A percentile compares a stretch with the other conserved stretches of the same genome.
phyloP scores from a whole-genome alignment of 2,329 filamentous ascomycete genomes.

The Fusarium sp. region DNA sequence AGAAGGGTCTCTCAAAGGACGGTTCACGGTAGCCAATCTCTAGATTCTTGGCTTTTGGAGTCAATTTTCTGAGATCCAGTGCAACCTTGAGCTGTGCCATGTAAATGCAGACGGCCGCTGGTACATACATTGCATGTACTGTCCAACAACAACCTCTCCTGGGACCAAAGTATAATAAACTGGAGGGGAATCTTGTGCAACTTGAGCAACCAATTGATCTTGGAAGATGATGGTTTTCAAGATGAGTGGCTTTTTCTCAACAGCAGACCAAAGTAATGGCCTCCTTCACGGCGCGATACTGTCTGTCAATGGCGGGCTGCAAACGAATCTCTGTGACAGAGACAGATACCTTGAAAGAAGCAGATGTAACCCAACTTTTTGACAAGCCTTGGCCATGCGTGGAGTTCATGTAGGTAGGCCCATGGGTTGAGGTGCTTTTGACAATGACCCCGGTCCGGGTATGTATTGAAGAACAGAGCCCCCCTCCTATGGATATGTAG shows the following conservation, averaged over 20 bases:
- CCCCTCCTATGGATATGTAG: constrained; percentile 1
- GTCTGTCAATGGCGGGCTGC: too few relatives aligned
- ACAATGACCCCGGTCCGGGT: constrained; percentile 3
- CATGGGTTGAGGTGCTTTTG: background rate
- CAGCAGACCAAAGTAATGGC: constrained; percentile 1
- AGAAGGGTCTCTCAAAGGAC: constrained; percentile 1
- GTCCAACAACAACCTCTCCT: constrained; percentile 1
- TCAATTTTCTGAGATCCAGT: constrained; percentile 33
- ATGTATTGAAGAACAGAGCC: constrained; percentile 1
- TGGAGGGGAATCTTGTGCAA: constrained; percentile 12
- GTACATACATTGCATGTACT: background rate
- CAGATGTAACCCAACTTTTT: constrained; percentile 15
- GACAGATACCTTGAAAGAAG: constrained; percentile 11
- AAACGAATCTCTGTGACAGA: background rate
- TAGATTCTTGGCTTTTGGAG: background rate
- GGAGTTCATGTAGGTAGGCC: constrained; percentile 42
- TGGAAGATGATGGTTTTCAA: constrained; percentile 1
- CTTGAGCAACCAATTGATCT: background rate
- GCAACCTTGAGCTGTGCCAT: constrained; percentile 26
- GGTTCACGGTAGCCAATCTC: constrained; percentile 10
- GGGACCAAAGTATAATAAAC: constrained; percentile 8
- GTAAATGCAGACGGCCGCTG: constrained; percentile 26
- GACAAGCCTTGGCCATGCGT: constrained; percentile 35
- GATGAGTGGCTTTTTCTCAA: constrained; percentile 17
- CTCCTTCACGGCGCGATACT: background rate